These are phyloP conservation scores for Omphalotus olearius DNA, from an alignment of 1,284 basidiomycete species.

Conservation along the genomic window DNA sequence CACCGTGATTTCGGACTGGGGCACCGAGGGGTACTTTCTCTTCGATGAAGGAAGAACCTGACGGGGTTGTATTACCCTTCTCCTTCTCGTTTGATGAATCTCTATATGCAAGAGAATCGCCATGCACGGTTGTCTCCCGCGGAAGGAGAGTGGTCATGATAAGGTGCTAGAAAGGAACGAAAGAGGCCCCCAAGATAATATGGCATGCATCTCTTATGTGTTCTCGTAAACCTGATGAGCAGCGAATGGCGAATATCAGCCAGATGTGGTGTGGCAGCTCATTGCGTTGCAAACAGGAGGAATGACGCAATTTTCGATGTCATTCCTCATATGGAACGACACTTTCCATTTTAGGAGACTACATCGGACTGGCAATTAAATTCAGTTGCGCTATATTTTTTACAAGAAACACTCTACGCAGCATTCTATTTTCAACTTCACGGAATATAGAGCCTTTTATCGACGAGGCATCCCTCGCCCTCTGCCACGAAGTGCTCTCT, in stretches of 20 bases:
- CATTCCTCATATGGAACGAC: neutral
- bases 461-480: slow-evolving; percentile 75
- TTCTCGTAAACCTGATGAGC: slow-evolving; percentile 1
- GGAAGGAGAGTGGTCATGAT: slow-evolving; percentile 22
- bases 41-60: slow-evolving; percentile 11
- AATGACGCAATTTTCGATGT: slow-evolving; percentile 9
- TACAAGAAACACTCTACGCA: slow-evolving; percentile 3
- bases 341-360: neutral
- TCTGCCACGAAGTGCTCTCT: slow-evolving; percentile 78
- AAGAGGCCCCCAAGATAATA: neutral
- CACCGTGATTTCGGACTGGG: slow-evolving; percentile 20
- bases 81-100: slow-evolving; percentile 17
- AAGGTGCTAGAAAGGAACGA: neutral
- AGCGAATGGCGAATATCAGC: slow-evolving; percentile 9
- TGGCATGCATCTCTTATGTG: neutral
- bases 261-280: neutral
- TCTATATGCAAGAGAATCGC: neutral
- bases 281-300: slow-evolving; percentile 10
- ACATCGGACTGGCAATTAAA: neutral
- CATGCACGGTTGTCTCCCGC: slow-evolving; percentile 3
- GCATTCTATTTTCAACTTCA: neutral
- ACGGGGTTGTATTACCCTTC: slow-evolving; percentile 17
- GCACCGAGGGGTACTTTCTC: slow-evolving; percentile 28
- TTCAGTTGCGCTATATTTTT: neutral
- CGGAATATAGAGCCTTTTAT: slow-evolving; percentile 28